Evolutionary conservation across 345 rosid genomes (phyloP).

Genomic region (Microcos paniculata): DNA sequence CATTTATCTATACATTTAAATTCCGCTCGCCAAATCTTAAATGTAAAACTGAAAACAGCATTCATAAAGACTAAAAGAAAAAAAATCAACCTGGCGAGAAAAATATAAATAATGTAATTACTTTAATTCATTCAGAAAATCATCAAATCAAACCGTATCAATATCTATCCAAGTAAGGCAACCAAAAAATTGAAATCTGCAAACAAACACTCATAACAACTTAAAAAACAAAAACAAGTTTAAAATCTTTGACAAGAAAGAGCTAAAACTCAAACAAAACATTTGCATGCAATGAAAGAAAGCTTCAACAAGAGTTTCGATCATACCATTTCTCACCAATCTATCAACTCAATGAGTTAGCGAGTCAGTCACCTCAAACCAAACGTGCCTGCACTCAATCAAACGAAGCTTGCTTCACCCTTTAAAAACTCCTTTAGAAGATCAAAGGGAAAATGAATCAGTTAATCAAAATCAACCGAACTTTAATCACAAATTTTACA

Average conservation of each 20-base stretch:
- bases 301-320: neutral
- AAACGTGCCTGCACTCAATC: neutral
- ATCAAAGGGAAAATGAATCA: neutral
- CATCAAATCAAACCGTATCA: neutral
- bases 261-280: slow-evolving; percentile 5
- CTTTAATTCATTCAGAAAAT: neutral
- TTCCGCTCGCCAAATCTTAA: neutral
- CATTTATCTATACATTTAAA: neutral
- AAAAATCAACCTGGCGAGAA: neutral
- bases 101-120: neutral
- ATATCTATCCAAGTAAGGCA: neutral
- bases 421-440: neutral
- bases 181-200: neutral
- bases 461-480: neutral
- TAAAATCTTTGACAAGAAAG: neutral
- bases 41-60: neutral
- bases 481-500: neutral
- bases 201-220: neutral
- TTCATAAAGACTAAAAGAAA: neutral
- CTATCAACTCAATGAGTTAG: slow-evolving; percentile 11
- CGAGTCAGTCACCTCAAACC: neutral
- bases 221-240: neutral
- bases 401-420: neutral
- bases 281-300: neutral
- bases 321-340: slow-evolving; percentile 11